A percentile compares a stretch with the other conserved stretches of the same genome.
phyloP scores from a whole-genome alignment of 2,329 filamentous ascomycete genomes.

The Emmonsiellopsis sp. region DNA sequence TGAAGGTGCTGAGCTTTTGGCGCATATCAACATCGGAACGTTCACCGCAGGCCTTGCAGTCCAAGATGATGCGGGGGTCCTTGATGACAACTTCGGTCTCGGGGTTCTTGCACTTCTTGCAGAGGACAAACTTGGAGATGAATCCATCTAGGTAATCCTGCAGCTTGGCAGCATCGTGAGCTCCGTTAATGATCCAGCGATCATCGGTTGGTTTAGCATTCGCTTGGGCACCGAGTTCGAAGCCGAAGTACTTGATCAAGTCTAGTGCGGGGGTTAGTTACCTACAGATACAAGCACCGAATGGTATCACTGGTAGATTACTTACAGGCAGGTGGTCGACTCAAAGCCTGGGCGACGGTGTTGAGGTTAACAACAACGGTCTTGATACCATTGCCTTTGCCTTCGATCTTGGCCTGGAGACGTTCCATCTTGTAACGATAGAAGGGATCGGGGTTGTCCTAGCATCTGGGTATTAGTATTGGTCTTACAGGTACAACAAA shows the following conservation, averaged over 20 bases:
- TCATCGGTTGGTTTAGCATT: conserved; percentile 96
- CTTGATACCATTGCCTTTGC: conserved; percentile 99
- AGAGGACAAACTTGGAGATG: conserved; percentile 97
- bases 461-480: conserved; percentile 11
- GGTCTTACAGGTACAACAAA: background rate
- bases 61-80: conserved; percentile 80
- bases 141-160: conserved; percentile 98
- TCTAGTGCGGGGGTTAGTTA: conserved; percentile 31
- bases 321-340: conserved; percentile 70
- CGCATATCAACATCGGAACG: conserved; percentile 84
- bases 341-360: conserved; percentile 85
- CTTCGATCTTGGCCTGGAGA: conserved; percentile 97
- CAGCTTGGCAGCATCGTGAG: conserved; percentile 87
- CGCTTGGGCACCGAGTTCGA: conserved; percentile 96
- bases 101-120: conserved; percentile 99
- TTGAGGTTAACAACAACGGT: conserved; percentile 94
- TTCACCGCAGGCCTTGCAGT: conserved; percentile 98
- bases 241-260: conserved; percentile 99
- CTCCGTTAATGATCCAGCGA: conserved; percentile 99
- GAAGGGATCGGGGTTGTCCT: conserved; percentile 93
- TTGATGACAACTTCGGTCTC: conserved; percentile 96
- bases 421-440: conserved; percentile 99
- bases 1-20: conserved; percentile 93
- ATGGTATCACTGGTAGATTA: background rate
- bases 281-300: background rate